phyloP scores from a whole-genome alignment of 352 stramenopile genomes.

The Globisporangium irregulare region DNA sequence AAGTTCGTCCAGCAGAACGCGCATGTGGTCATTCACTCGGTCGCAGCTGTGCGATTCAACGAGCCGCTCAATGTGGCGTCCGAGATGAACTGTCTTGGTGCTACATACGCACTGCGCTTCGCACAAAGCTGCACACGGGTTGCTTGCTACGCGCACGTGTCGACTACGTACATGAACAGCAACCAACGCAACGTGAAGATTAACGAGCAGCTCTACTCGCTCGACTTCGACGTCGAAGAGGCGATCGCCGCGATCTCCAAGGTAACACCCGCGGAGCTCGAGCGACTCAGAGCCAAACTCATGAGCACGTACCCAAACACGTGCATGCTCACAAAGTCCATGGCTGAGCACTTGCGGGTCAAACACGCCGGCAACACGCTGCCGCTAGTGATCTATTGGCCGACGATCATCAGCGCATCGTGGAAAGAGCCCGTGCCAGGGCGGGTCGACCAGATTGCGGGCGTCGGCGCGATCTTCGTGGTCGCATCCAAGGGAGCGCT shows the following conservation, averaged over 20 bases:
- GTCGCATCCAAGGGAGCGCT: constrained; percentile 72
- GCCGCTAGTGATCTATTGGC: constrained; percentile 74
- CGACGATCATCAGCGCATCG: constrained; percentile 83
- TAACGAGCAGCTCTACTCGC: constrained; percentile 70
- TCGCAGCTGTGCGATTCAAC: constrained; percentile 84
- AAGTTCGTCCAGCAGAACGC: constrained; percentile 34
- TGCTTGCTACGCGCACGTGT: constrained; percentile 75
- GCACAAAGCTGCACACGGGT: constrained; percentile 47
- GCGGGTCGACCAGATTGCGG: constrained; percentile 81
- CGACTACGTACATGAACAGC: constrained; percentile 84
- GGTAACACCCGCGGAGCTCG: constrained; percentile 51
- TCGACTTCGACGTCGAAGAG: constrained; percentile 82
- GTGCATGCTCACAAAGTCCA: constrained; percentile 88
- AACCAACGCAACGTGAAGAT: constrained; percentile 63
- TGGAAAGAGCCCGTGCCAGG: constrained; percentile 85
- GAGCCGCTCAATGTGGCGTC: constrained; percentile 83
- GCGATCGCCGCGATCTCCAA: constrained; percentile 53
- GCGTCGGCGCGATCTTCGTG: constrained; percentile 77
- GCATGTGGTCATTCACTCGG: constrained; percentile 83
- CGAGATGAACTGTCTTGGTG: constrained; percentile 81
- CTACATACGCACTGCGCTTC: constrained; percentile 63
- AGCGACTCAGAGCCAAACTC: constrained; percentile 67
- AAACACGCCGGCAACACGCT: constrained; percentile 37
- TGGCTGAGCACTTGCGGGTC: constrained; percentile 77
- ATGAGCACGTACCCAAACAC: constrained; percentile 89